Percentiles rank a stretch among this genome's conserved stretches.
Conservation (phyloP, 306 rosid species). For the Cucurbita maxima region DNA sequence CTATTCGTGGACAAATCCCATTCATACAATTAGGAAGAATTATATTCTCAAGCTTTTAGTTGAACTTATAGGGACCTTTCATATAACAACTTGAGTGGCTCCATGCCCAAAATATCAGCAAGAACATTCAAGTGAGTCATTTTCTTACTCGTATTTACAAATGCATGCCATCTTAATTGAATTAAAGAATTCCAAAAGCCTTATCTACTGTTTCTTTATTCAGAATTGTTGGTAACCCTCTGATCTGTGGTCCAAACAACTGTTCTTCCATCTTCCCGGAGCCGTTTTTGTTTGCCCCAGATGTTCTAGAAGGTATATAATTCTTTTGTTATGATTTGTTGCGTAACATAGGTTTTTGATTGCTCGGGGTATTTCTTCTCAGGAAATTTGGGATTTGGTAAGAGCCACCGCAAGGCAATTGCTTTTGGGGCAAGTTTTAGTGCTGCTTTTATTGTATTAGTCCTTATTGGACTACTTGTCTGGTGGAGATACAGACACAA, state of each 20-base stretch:
- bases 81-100: slow-evolving; percentile 77
- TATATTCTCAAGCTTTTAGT: neutral
- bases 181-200: neutral
- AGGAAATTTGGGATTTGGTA: slow-evolving; percentile 44
- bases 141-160: neutral
- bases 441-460: slow-evolving; percentile 45
- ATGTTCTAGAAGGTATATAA: slow-evolving; percentile 33
- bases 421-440: slow-evolving; percentile 82
- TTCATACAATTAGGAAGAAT: neutral
- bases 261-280: slow-evolving; percentile 74
- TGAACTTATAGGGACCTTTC: slow-evolving; percentile 70
- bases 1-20: neutral
- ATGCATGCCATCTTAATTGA: neutral
- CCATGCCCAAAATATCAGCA: slow-evolving; percentile 74
- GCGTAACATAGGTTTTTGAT: neutral
- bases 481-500: slow-evolving; percentile 92
- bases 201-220: neutral
- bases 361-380: slow-evolving; percentile 20
- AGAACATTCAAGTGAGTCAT: slow-evolving; percentile 83
- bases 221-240: slow-evolving; percentile 87
- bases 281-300: slow-evolving; percentile 84
- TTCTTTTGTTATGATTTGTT: neutral
- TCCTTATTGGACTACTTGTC: slow-evolving; percentile 41
- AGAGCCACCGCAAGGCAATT: slow-evolving; percentile 53
- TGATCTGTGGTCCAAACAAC: slow-evolving; percentile 76